A percentile compares a stretch with the other conserved stretches of the same genome.
phyloP scores from a whole-genome alignment of 176 grass and related monocot species.

The Triticum timopheevii region DNA sequence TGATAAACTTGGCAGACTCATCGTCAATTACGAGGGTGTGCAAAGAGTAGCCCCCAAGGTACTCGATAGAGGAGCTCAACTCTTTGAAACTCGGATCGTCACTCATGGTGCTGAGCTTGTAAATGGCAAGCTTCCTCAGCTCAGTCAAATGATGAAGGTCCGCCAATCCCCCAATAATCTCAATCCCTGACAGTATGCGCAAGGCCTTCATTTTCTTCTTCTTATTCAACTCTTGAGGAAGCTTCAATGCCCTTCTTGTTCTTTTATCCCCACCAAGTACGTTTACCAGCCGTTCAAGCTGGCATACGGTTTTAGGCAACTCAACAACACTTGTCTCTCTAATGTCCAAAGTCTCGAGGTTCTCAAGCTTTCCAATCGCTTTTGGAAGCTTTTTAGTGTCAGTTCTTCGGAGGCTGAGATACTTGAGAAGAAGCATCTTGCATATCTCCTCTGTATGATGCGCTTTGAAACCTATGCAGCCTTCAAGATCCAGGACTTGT shows the following conservation, averaged over 20 bases:
- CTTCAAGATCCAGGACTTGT: constrained; percentile 4
- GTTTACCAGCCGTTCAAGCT: neutral
- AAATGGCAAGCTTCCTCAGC: too few species aligned
- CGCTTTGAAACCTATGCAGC: neutral
- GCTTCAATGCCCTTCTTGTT: neutral
- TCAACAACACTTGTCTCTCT: neutral
- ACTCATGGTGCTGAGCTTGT: too few species aligned
- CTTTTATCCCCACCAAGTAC: neutral
- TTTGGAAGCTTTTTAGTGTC: neutral
- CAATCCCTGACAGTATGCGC: neutral
- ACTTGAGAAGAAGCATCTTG: constrained; percentile 2
- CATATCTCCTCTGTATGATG: neutral
- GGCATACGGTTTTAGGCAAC: neutral
- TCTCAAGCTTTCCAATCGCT: neutral
- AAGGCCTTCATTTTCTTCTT: neutral
- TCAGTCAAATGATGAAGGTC: neutral
- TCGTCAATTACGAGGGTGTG: too few species aligned
- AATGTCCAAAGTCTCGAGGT: neutral
- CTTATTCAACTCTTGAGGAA: neutral
- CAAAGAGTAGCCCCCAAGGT: too few species aligned
- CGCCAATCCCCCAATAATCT: neutral
- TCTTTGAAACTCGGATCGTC: too few species aligned
- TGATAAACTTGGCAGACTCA: too few species aligned
- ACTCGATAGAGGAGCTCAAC: too few species aligned
- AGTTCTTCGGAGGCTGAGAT: neutral